Base-by-base conservation (phyloP, 2,329 filamentous ascomycete species). In the Epichloe bromicola region DNA sequence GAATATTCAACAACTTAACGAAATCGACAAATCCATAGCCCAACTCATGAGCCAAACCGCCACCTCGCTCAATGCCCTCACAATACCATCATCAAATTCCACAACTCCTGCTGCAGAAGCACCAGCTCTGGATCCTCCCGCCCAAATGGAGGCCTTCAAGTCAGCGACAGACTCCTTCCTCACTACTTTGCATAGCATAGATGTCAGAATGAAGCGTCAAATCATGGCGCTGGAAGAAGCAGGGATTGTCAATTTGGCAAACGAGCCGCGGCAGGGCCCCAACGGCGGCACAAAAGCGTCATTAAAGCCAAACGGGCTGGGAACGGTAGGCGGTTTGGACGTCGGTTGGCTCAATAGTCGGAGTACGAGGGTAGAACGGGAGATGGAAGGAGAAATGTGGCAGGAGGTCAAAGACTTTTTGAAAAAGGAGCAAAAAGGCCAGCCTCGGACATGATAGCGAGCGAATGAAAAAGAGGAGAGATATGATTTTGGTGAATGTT, bases 291-390 rank as follows among this genome's bases (percentile, higher is more conserved):
- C 74, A 23, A 66, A 65, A 42, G 64, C 68, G 12, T 70, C 71
- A 10, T 58, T 79, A 56, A 69, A 80, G 63, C 73, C 81, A 39
- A 70, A 79, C 43, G 78, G 74, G 39, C 67, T 72, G 51, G 79
- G 73, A 20, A 73, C 72, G 58, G 76, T 80, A 36, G 78, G 77
- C 10, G 71, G 70, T 30, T 72, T 96, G 49, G 90, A 96, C 63
- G 83, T 94, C 14, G 90, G 90, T 34, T 91, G 86, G 80, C 68
- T 97, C 59, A 97, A 96, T 63, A 90, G 87, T 60, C 78, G 88
- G 52, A 88, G 86, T 54, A 85, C 86, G 56, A 84, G 84, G 55
- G 86, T 94, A 20, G 87, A 87, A 51, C 79, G 83, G 60, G 85
- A 88, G 56, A 93, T 91, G 75, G 88, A 94, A 62, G 79, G 79